phyloP scores from a whole-genome alignment of 75 land plant genomes.

The Azolla pinnata region DNA sequence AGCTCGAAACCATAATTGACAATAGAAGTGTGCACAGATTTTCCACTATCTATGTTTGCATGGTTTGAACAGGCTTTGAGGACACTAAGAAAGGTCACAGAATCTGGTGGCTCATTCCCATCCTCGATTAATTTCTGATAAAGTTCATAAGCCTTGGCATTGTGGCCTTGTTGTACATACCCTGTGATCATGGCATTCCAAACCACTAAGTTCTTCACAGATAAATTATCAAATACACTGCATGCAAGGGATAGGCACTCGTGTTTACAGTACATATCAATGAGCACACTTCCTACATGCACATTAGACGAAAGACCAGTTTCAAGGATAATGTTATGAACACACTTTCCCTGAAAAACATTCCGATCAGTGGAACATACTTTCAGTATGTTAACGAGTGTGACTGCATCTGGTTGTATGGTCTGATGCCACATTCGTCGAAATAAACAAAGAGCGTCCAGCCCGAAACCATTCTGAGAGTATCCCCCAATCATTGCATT shows the following conservation, averaged over 20 bases:
- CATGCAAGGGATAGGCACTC: conserved; percentile 16
- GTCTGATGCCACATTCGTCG: background rate
- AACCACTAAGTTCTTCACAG: conserved; percentile 8
- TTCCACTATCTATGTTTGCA: conserved; percentile 9
- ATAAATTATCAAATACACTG: conserved; percentile 7
- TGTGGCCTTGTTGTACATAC: conserved; percentile 10
- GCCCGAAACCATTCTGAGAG: conserved; percentile 22
- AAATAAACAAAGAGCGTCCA: conserved; percentile 9
- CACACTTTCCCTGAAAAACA: background rate
- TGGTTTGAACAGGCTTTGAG: conserved; percentile 27
- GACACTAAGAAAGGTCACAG: conserved; percentile 15
- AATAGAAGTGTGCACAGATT: conserved; percentile 8
- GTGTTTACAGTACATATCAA: conserved; percentile 36
- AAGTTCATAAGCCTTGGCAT: conserved; percentile 10
- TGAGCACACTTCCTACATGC: conserved; percentile 20
- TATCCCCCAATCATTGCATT: conserved; percentile 45
- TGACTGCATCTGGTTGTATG: background rate
- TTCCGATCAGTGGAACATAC: background rate
- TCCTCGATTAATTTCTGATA: conserved; percentile 9
- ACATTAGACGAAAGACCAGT: conserved; percentile 4
- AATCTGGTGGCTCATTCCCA: conserved; percentile 21
- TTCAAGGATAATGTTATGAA: conserved; percentile 26
- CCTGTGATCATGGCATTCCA: conserved; percentile 34
- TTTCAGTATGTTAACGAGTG: background rate
- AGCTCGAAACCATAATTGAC: conserved; percentile 8